Percentiles rank a stretch among this genome's conserved stretches.
Evolutionary conservation across 768 basidiomycete species (phyloP).

Genomic region (Clitopilus passeckerianus): DNA sequence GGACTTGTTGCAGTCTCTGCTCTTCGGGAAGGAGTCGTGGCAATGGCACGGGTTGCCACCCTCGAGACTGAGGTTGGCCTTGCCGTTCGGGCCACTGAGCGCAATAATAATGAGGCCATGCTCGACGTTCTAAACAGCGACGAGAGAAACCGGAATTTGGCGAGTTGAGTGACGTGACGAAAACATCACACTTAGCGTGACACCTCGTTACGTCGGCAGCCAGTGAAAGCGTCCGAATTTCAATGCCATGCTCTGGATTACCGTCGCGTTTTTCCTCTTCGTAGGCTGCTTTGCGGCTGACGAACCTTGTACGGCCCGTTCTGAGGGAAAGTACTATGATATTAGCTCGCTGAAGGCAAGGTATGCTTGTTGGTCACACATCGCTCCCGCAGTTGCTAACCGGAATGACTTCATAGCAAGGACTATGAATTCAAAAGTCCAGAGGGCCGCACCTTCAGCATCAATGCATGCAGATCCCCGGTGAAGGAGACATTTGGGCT

Average conservation of each 20-base stretch:
- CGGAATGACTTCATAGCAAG: conserved; percentile 35
- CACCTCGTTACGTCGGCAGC: conserved; percentile 2
- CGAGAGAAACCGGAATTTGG: conserved; percentile 26
- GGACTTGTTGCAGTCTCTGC: conserved; percentile 19
- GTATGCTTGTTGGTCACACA: conserved; percentile 29
- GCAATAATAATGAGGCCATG: conserved; percentile 67
- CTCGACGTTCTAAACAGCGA: conserved; percentile 24
- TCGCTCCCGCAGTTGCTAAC: neutral
- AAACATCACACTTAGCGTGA: conserved; percentile 15
- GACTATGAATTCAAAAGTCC: conserved; percentile 56
- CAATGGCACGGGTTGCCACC: neutral
- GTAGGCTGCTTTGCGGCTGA: conserved; percentile 17
- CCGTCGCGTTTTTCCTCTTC: neutral
- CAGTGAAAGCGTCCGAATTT: neutral
- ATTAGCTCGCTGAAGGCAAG: conserved; percentile 54
- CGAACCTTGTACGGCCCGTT: conserved; percentile 63
- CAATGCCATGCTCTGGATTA: neutral
- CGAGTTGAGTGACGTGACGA: conserved; percentile 23
- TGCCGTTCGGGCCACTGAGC: conserved; percentile 50
- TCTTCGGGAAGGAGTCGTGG: neutral
- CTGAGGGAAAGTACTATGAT: conserved; percentile 60
- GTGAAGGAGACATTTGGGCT: conserved; percentile 54
- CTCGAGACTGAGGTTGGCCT: conserved; percentile 17
- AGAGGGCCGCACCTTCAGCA: conserved; percentile 38
- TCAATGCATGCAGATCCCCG: conserved; percentile 64